phyloP scores from a whole-genome alignment of 768 basidiomycete species.

The Tricholoma flavovirens region DNA sequence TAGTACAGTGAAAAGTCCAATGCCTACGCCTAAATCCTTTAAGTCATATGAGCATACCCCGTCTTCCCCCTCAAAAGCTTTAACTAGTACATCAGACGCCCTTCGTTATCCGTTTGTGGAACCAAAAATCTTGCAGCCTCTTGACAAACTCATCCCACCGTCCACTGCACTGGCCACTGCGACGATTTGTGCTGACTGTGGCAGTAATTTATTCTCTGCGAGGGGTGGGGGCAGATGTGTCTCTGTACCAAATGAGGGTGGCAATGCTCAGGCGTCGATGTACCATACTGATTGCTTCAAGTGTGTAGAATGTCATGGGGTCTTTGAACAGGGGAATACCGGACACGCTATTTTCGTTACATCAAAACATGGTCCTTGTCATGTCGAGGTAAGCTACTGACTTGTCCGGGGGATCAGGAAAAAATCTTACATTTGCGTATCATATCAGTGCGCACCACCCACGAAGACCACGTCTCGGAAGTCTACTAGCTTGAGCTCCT shows the following conservation, averaged over 20 bases:
- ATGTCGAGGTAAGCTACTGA: slow-evolving; percentile 44
- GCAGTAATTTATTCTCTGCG: slow-evolving; percentile 48
- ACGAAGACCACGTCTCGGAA: slow-evolving; percentile 36
- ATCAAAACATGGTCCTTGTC: slow-evolving; percentile 59
- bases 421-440: neutral
- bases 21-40: slow-evolving; percentile 24
- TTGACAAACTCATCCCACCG: slow-evolving; percentile 4
- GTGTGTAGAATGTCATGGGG: slow-evolving; percentile 58
- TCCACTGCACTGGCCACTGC: slow-evolving; percentile 22
- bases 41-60: slow-evolving; percentile 1
- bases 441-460: slow-evolving; percentile 37
- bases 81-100: neutral
- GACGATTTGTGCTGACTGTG: slow-evolving; percentile 57
- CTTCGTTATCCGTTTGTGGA: neutral
- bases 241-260: slow-evolving; percentile 55
- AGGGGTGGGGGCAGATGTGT: slow-evolving; percentile 61
- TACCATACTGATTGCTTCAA: slow-evolving; percentile 78
- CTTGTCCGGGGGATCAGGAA: neutral
- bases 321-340: slow-evolving; percentile 54
- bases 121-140: slow-evolving; percentile 4
- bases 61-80: neutral
- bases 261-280: slow-evolving; percentile 42
- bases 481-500: slow-evolving; percentile 20
- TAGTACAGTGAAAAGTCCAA: slow-evolving; percentile 20
- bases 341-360: slow-evolving; percentile 72